phyloP scores from a whole-genome alignment of 441 rosid genomes.

The Erodium trifolium region DNA sequence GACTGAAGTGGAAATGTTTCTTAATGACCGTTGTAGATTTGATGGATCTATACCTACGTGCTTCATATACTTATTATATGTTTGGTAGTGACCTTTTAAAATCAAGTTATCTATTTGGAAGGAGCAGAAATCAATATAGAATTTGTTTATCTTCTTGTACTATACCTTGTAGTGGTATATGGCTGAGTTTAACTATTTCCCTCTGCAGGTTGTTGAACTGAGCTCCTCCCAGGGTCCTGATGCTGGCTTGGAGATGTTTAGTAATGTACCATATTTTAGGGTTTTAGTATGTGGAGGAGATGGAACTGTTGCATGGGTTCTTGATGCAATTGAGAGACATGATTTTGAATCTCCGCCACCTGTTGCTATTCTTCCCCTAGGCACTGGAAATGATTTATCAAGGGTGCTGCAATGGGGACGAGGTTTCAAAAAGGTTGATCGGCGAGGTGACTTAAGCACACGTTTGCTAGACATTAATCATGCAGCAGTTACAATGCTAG shows the following conservation, averaged over 20 bases:
- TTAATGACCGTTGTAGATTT: background rate
- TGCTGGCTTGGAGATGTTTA: conserved; percentile 49
- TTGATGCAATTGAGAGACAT: conserved; percentile 52
- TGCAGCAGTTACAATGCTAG: conserved; percentile 65
- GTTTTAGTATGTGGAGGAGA: conserved; percentile 75
- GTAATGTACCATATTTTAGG: conserved; percentile 44
- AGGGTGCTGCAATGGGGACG: conserved; percentile 65
- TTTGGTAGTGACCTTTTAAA: background rate
- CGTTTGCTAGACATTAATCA: conserved; percentile 50
- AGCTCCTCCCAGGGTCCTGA: conserved; percentile 57
- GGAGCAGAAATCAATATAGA: background rate
- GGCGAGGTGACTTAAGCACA: conserved; percentile 46
- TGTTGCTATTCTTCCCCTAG: conserved; percentile 59
- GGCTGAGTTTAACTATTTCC: conserved; percentile 10
- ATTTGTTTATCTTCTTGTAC: background rate
- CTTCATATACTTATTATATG: background rate
- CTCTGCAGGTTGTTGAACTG: conserved; percentile 50
- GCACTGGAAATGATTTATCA: conserved; percentile 70
- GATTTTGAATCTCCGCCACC: conserved; percentile 66
- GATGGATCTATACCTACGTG: background rate
- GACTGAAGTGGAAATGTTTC: background rate
- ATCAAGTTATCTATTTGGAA: background rate
- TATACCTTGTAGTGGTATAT: background rate
- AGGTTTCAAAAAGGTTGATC: conserved; percentile 47
- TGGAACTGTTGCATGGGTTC: conserved; percentile 71